These are phyloP conservation scores for Epichloe typhina DNA, from an alignment of 2,329 filamentous ascomycete species.

Conservation along the genomic window DNA sequence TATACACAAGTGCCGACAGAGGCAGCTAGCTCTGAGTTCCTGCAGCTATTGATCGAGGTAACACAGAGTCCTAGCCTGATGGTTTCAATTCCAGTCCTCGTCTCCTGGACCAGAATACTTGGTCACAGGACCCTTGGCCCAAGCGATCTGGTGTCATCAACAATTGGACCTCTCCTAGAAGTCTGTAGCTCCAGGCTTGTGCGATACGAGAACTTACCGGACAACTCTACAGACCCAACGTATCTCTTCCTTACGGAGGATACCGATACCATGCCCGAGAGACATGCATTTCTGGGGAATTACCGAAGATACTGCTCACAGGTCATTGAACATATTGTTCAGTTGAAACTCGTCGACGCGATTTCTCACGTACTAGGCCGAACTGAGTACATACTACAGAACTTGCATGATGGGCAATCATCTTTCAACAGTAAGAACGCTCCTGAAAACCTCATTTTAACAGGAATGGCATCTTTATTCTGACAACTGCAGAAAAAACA, in stretches of 20 bases:
- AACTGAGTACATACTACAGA: slow-evolving; percentile 60
- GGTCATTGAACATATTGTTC: slow-evolving; percentile 76
- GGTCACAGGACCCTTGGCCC: slow-evolving; percentile 54
- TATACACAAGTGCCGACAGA: slow-evolving; percentile 51
- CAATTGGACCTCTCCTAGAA: slow-evolving; percentile 67
- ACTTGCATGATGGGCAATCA: slow-evolving; percentile 59
- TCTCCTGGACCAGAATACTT: slow-evolving; percentile 78
- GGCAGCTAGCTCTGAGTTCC: slow-evolving; percentile 57
- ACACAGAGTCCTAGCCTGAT: slow-evolving; percentile 77
- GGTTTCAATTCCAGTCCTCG: slow-evolving; percentile 83
- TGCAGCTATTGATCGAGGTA: slow-evolving; percentile 67
- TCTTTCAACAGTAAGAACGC: slow-evolving; percentile 47
- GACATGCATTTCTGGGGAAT: slow-evolving; percentile 90
- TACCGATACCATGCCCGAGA: slow-evolving; percentile 85
- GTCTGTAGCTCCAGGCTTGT: slow-evolving; percentile 73
- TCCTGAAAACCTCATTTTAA: not conserved
- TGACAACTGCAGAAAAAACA: slow-evolving; percentile 28
- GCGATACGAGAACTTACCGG: slow-evolving; percentile 74
- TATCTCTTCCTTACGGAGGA: slow-evolving; percentile 80
- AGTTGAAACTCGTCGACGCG: slow-evolving; percentile 70
- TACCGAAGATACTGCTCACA: slow-evolving; percentile 83
- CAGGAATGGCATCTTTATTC: not conserved
- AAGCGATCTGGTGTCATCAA: slow-evolving; percentile 44
- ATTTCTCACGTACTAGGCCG: slow-evolving; percentile 75
- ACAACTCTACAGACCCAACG: slow-evolving; percentile 68